These are phyloP conservation scores for Sporisorium graminicola DNA, from an alignment of 1,284 basidiomycete species.

Conservation along the genomic window DNA sequence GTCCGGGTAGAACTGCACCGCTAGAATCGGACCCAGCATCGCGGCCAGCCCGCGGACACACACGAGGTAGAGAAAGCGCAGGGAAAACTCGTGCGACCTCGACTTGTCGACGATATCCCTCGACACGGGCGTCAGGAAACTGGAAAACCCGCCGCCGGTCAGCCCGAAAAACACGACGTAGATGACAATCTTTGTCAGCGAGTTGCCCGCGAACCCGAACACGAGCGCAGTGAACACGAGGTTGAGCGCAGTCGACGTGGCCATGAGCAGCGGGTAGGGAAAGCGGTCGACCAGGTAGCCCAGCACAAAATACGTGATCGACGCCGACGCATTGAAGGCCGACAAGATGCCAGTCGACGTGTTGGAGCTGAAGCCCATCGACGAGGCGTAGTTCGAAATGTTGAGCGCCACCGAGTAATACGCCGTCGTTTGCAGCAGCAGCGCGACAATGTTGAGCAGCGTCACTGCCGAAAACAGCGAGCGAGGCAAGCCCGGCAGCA, in stretches of 20 bases:
- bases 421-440: constrained; percentile 47
- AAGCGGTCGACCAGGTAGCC: constrained; percentile 55
- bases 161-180: constrained; percentile 57
- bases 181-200: constrained; percentile 52
- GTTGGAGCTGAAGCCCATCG: constrained; percentile 48
- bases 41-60: constrained; percentile 45
- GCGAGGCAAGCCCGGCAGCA: constrained; percentile 36
- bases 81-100: constrained; percentile 21
- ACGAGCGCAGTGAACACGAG: constrained; percentile 48
- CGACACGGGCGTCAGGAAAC: constrained; percentile 47
- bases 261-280: constrained; percentile 53
- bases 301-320: constrained; percentile 49
- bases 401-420: constrained; percentile 60
- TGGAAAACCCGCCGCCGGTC: constrained; percentile 38
- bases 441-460: constrained; percentile 25
- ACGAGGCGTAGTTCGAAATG: constrained; percentile 50
- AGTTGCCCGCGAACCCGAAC: constrained; percentile 53
- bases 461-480: constrained; percentile 22
- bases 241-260: constrained; percentile 39
- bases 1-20: constrained; percentile 51
- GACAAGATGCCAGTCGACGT: constrained; percentile 56
- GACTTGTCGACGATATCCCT: constrained; percentile 28
- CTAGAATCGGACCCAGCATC: constrained; percentile 57
- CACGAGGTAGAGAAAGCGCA: constrained; percentile 42
- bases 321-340: constrained; percentile 58